Percentiles rank a stretch among this genome's conserved stretches.
Conservation (phyloP, 495 filamentous ascomycete species). For the Penicillium paxilli region DNA sequence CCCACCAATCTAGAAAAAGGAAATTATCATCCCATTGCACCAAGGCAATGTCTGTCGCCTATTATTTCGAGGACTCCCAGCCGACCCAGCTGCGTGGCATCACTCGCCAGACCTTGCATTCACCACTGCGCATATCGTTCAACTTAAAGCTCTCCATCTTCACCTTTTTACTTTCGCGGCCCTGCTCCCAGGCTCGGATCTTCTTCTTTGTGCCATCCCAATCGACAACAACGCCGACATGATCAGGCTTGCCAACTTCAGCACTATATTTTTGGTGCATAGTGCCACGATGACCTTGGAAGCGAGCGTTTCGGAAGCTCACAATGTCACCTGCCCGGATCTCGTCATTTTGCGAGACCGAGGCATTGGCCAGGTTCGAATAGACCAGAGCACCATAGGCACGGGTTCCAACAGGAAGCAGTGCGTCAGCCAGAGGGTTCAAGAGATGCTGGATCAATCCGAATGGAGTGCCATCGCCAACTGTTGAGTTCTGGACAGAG, state of each 20-base stretch:
- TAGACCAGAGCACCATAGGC: conserved; percentile 93
- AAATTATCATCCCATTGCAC: conserved; percentile 6
- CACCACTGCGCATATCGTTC: conserved; percentile 86
- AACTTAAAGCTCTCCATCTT: conserved; percentile 92
- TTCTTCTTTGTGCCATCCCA: conserved; percentile 99
- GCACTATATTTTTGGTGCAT: conserved; percentile 91
- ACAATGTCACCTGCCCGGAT: conserved; percentile 94
- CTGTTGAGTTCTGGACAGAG: conserved; percentile 70
- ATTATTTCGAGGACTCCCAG: conserved; percentile 59
- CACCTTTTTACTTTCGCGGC: conserved; percentile 90
- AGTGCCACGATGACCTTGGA: conserved; percentile 91
- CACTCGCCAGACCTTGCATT: conserved; percentile 97
- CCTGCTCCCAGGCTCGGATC: conserved; percentile 93
- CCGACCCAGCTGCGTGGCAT: conserved; percentile 92
- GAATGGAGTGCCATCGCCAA: conserved; percentile 80
- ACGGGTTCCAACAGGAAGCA: conserved; percentile 79
- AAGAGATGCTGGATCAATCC: conserved; percentile 78
- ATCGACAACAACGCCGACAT: conserved; percentile 94
- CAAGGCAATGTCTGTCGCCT: conserved; percentile 12
- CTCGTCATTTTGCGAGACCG: conserved; percentile 85
- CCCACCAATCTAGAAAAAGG: conserved; percentile 18
- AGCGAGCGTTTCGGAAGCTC: conserved; percentile 88
- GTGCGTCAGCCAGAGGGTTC: conserved; percentile 65
- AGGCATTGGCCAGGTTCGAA: conserved; percentile 90
- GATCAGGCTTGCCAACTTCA: conserved; percentile 90